Percentiles rank a stretch among this genome's conserved stretches.
These are phyloP conservation scores for Diaporthe sp. DNA, from an alignment of 2,329 filamentous ascomycete species.

Conservation along the genomic window DNA sequence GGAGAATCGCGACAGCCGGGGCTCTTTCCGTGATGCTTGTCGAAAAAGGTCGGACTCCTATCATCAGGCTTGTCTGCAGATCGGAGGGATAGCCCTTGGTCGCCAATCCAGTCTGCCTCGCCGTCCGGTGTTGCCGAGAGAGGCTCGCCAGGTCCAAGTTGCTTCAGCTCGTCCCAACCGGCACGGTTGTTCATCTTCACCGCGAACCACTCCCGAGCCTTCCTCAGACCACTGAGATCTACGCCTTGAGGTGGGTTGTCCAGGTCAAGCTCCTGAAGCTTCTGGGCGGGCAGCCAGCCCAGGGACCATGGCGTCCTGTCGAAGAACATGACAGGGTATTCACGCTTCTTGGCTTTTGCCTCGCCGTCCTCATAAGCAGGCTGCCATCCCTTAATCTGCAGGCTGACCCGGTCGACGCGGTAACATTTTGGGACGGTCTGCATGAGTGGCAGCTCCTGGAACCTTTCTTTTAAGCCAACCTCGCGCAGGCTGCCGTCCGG, in stretches of 20 bases:
- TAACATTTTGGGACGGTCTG: constrained; percentile 48
- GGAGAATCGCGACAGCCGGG: not conserved
- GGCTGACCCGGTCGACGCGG: constrained; percentile 39
- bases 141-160: constrained; percentile 32
- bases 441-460: constrained; percentile 46
- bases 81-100: constrained; percentile 26
- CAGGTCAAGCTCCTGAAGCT: constrained; percentile 30
- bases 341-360: constrained; percentile 44
- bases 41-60: constrained; percentile 25
- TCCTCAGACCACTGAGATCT: constrained; percentile 25
- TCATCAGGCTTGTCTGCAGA: constrained; percentile 29
- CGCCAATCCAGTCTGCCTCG: constrained; percentile 20
- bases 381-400: constrained; percentile 49
- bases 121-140: constrained; percentile 22
- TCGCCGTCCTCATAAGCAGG: constrained; percentile 49
- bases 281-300: constrained; percentile 31
- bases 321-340: constrained; percentile 53
- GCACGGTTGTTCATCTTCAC: constrained; percentile 33
- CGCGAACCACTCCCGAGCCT: constrained; percentile 33
- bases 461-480: constrained; percentile 34
- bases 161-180: constrained; percentile 31
- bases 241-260: constrained; percentile 25
- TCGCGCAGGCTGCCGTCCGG: constrained; percentile 30
- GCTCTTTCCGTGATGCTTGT: constrained; percentile 16
- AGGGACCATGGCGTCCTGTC: constrained; percentile 40